Evolutionary conservation across 495 filamentous ascomycete species (phyloP), one percentile per base, ranked within the genome.

Genomic region (Penicillium macrosclerotiorum): DNA sequence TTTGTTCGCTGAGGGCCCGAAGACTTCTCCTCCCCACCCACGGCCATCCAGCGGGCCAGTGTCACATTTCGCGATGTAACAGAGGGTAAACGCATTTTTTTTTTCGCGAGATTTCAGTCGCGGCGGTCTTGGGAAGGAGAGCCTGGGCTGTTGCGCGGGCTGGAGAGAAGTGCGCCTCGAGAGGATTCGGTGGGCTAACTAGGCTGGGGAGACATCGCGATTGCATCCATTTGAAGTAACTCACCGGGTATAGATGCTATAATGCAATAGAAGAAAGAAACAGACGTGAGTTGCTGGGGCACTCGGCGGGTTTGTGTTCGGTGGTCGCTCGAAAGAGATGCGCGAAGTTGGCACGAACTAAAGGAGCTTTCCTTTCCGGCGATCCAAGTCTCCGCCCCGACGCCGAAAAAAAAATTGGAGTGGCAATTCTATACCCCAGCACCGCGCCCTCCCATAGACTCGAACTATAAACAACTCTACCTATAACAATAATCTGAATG

Each of bases 301-400:
- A 51, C 45, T 47, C 37, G 45, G 48, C 45, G 43, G 25, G 52
- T 52, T 43, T 40, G 34, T 38, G 42, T 44, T 44, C 37, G 52
- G 51, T 45, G 46, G 32, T 37, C 44, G 29, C 30, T 22, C 22
- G 42, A 49, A 46, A 30, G 52, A 54, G 47, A 51, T 51, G 59
- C 55, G 59, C 59, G 52, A 62, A 59, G 53, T 52, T 57, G 54
- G 59, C 56, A 49, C 36, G 54, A 57, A 48, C 52, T 49, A 62
- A 59, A 53, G 59, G 52, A 62, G 59, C 59, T 59, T 62, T 62
- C 59, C 49, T 62, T 62, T 62, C 59, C 59, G 59, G 55, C 59
- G 55, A 55, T 59, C 55, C 49, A 35, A 56, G 50, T 55, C 57
- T 61, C 54, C 57, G 57, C 57, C 57, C 46, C 36, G 38, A 45